Conservation (phyloP, 2,329 filamentous ascomycete species). For the Rhynchosporium secalis region DNA sequence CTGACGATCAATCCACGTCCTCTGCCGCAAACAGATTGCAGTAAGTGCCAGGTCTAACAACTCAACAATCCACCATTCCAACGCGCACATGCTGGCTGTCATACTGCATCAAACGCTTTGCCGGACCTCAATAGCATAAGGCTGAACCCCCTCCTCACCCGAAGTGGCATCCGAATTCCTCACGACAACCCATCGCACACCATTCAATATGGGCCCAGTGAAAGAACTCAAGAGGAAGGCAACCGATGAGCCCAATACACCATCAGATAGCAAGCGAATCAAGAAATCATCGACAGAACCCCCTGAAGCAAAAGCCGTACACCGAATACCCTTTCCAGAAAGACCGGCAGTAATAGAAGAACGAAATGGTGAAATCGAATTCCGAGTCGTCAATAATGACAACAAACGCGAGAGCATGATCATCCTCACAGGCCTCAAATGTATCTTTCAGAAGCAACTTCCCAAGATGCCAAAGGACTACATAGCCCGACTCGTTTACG, state of each 20-base stretch:
- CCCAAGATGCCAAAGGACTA: slow-evolving; percentile 99
- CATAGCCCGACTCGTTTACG: slow-evolving; percentile 95
- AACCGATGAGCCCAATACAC: slow-evolving; percentile 61
- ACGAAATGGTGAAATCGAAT: slow-evolving; percentile 90
- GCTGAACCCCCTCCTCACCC: not conserved
- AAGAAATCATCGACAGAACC: slow-evolving; percentile 50
- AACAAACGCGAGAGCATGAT: slow-evolving; percentile 84
- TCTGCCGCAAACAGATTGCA: slow-evolving; percentile 2
- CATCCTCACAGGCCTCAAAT: slow-evolving; percentile 92
- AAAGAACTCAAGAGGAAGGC: slow-evolving; percentile 67
- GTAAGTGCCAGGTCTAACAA: too few species aligned
- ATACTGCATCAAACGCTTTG: too few species aligned
- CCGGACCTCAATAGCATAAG: not conserved
- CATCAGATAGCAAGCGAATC: slow-evolving; percentile 63
- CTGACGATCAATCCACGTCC: not conserved
- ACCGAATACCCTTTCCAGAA: slow-evolving; percentile 76
- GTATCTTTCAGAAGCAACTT: slow-evolving; percentile 96
- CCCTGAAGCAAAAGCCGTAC: slow-evolving; percentile 3
- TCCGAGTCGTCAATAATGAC: slow-evolving; percentile 97
- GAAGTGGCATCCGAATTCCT: not conserved
- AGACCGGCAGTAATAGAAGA: slow-evolving; percentile 95
- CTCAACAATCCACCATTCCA: too few species aligned
- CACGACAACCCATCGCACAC: not conserved
- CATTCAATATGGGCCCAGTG: slow-evolving; percentile 31
- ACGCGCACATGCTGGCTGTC: too few species aligned